phyloP scores from a whole-genome alignment of 768 basidiomycete genomes.

The Melanogaster broomeanus region DNA sequence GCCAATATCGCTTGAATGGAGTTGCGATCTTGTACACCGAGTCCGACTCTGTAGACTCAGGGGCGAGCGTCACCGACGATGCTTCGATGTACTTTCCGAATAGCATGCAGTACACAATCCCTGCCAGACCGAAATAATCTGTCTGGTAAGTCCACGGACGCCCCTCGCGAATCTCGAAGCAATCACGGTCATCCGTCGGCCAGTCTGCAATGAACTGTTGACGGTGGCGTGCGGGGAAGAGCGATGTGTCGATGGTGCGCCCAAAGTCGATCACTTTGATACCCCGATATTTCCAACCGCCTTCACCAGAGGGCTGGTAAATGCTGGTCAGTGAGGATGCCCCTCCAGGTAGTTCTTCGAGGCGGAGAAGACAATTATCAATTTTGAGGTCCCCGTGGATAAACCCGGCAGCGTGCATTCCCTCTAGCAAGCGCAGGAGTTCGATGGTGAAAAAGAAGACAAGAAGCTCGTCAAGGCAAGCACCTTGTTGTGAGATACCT shows the following conservation, averaged over 20 bases:
- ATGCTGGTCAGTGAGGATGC: slow-evolving; percentile 65
- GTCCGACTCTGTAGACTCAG: slow-evolving; percentile 31
- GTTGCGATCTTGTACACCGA: slow-evolving; percentile 64
- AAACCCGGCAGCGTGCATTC: slow-evolving; percentile 79
- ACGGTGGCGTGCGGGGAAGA: slow-evolving; percentile 64
- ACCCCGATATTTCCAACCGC: slow-evolving; percentile 88
- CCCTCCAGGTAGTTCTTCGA: slow-evolving; percentile 80
- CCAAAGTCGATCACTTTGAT: slow-evolving; percentile 97
- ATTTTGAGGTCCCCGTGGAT: slow-evolving; percentile 99
- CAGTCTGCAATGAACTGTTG: slow-evolving; percentile 89
- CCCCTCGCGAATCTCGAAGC: slow-evolving; percentile 84
- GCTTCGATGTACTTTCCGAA: slow-evolving; percentile 95
- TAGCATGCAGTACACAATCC: slow-evolving; percentile 93
- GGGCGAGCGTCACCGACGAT: slow-evolving; percentile 46
- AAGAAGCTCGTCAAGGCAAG: slow-evolving; percentile 87
- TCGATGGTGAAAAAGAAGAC: slow-evolving; percentile 96
- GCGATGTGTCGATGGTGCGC: slow-evolving; percentile 82
- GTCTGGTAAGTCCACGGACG: slow-evolving; percentile 92
- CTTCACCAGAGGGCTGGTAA: slow-evolving; percentile 79
- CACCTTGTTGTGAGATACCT: slow-evolving; percentile 78
- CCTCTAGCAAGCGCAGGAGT: slow-evolving; percentile 79
- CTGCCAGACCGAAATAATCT: slow-evolving; percentile 95
- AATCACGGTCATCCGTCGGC: slow-evolving; percentile 88
- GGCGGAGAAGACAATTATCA: slow-evolving; percentile 95
- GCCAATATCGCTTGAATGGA: slow-evolving; percentile 95